Conservation (phyloP, 176 grass and related monocot genomes). For the bread wheat (Triticum aestivum) region DNA sequence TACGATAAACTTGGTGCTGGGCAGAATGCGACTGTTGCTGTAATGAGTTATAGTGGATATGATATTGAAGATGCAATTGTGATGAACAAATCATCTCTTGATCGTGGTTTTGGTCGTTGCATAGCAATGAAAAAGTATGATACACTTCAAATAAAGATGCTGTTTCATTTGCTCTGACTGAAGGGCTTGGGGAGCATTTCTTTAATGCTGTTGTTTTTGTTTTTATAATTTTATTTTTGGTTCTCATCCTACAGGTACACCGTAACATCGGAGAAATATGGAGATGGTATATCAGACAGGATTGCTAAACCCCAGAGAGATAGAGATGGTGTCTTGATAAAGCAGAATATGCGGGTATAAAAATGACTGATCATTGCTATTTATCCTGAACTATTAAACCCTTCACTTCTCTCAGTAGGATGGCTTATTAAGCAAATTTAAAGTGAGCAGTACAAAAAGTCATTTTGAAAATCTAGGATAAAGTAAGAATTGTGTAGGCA, state of each 20-base stretch:
- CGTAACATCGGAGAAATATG: slow-evolving; percentile 56
- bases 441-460: neutral
- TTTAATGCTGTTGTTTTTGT: neutral
- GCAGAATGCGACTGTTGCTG: slow-evolving; percentile 95
- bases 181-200: slow-evolving; percentile 9
- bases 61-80: slow-evolving; percentile 99
- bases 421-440: slow-evolving; percentile 10
- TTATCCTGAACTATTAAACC: slow-evolving; percentile 28
- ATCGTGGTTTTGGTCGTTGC: slow-evolving; percentile 95
- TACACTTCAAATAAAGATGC: slow-evolving; percentile 1
- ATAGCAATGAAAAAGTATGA: slow-evolving; percentile 95
- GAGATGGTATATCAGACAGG: slow-evolving; percentile 53
- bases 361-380: slow-evolving; percentile 4
- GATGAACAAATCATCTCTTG: slow-evolving; percentile 98
- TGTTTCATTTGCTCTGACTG: slow-evolving; percentile 22
- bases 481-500: neutral
- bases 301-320: slow-evolving; percentile 67
- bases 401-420: neutral
- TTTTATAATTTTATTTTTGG: slow-evolving; percentile 9
- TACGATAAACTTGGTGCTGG: slow-evolving; percentile 94
- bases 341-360: slow-evolving; percentile 75
- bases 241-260: slow-evolving; percentile 59
- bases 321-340: slow-evolving; percentile 53
- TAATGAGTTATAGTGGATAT: slow-evolving; percentile 97
- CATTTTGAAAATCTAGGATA: neutral